phyloP scores from a whole-genome alignment of 2,329 filamentous ascomycete species.

The Aspergillus pseudoviridinutans region DNA sequence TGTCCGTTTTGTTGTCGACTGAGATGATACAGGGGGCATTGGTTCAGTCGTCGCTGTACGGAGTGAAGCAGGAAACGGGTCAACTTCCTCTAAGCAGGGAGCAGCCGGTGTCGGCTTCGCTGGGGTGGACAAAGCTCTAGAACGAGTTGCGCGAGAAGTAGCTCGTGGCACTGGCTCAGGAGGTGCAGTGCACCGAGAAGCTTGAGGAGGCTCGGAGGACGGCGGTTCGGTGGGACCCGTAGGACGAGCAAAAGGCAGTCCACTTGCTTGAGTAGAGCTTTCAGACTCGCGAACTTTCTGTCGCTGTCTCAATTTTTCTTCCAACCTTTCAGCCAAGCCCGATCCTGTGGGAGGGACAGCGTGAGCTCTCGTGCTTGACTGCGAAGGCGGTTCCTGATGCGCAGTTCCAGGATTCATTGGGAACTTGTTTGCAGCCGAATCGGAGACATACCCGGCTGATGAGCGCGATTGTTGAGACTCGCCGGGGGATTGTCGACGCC shows the following conservation, averaged over 20 bases:
- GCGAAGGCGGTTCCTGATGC: not conserved
- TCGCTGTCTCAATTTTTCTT: conserved; percentile 30
- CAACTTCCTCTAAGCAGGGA: not conserved
- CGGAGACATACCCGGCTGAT: conserved; percentile 20
- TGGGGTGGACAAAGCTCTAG: not conserved
- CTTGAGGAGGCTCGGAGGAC: not conserved
- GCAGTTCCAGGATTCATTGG: not conserved
- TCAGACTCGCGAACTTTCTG: conserved; percentile 23
- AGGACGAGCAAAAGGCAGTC: not conserved
- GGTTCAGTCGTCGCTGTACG: conserved; percentile 10
- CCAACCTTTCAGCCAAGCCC: conserved; percentile 28
- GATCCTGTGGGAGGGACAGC: conserved; percentile 8
- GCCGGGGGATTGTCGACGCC: conserved; percentile 3
- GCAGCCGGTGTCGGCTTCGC: not conserved
- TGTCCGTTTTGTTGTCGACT: conserved; percentile 10
- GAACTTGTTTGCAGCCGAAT: conserved; percentile 11
- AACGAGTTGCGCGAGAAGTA: not conserved
- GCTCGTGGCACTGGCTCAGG: not conserved
- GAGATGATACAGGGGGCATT: conserved; percentile 1
- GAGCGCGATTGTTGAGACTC: conserved; percentile 9
- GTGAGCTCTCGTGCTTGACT: conserved; percentile 4
- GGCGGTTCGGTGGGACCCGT: not conserved
- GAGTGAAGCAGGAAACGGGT: not conserved
- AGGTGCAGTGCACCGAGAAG: not conserved
- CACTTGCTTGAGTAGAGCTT: conserved; percentile 5